Evolutionary conservation across 2,329 filamentous ascomycete genomes (phyloP).

Genomic region (Apiospora malaysiana): DNA sequence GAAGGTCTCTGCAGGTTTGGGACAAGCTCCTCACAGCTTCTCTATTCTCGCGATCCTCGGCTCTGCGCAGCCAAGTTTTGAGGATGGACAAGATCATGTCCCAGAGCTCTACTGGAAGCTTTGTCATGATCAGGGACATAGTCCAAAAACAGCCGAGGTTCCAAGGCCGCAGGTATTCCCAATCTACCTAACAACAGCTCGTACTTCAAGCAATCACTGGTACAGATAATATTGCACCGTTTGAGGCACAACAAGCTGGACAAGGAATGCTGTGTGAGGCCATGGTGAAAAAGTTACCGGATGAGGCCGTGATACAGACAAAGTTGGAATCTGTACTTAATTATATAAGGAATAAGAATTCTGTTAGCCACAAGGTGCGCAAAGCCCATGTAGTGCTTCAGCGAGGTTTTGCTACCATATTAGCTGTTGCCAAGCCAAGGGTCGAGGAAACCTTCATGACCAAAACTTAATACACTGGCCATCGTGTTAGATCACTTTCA

Average conservation of each 20-base stretch:
- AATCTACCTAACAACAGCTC: background rate
- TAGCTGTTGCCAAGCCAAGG: background rate
- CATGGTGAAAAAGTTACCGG: background rate
- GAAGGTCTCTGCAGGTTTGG: conserved; percentile 8
- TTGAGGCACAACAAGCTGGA: background rate
- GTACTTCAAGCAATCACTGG: background rate
- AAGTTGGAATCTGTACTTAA: too few relatives aligned
- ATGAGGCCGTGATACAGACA: background rate
- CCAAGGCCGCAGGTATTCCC: background rate
- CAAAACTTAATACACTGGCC: background rate
- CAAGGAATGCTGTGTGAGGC: background rate
- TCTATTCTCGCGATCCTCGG: background rate
- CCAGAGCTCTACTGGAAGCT: background rate
- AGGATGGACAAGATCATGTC: background rate
- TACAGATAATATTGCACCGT: background rate
- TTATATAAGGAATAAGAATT: too few relatives aligned
- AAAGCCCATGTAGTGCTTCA: background rate
- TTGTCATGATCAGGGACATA: background rate
- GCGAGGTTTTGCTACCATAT: background rate
- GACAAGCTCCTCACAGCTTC: background rate
- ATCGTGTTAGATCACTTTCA: background rate
- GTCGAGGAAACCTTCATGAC: background rate
- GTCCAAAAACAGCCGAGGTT: background rate
- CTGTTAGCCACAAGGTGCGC: background rate
- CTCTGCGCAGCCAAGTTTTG: too few relatives aligned